Conservation (phyloP, 768 basidiomycete species). For the Xerocomellus dryophilus region DNA sequence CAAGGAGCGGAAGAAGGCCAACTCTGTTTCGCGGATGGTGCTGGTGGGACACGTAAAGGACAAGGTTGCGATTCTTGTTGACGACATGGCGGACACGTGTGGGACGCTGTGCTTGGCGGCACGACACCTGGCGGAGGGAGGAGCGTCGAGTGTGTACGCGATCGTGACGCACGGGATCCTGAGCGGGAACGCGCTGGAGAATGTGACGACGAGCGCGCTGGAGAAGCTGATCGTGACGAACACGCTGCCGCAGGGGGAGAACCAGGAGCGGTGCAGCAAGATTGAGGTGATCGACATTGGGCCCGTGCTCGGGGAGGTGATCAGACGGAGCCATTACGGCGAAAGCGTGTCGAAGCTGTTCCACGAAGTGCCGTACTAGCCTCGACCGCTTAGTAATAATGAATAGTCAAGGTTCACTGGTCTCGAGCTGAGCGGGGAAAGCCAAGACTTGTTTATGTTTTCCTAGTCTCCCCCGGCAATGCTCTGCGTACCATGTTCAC, state of each 20-base stretch:
- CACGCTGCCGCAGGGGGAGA: conserved; percentile 86
- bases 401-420: neutral
- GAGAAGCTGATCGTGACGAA: conserved; percentile 98
- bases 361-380: conserved; percentile 84
- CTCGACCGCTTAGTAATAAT: conserved; percentile 17
- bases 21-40: conserved; percentile 92
- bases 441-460: conserved; percentile 10
- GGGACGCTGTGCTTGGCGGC: conserved; percentile 93
- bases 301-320: conserved; percentile 92
- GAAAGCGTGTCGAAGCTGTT: conserved; percentile 89
- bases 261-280: conserved; percentile 68
- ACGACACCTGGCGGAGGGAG: conserved; percentile 82
- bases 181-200: conserved; percentile 81
- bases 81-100: conserved; percentile 98
- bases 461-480: conserved; percentile 30
- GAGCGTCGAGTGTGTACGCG: conserved; percentile 80
- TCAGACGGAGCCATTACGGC: conserved; percentile 95
- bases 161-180: conserved; percentile 97
- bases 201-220: conserved; percentile 68
- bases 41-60: conserved; percentile 92
- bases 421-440: neutral
- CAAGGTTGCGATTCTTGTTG: conserved; percentile 91
- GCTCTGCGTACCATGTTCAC: conserved; percentile 35
- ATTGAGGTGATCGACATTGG: conserved; percentile 95
- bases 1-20: conserved; percentile 97